Percentiles rank a stretch among this genome's conserved stretches.
These are phyloP conservation scores for Juglanconis juglandina DNA, from an alignment of 2,329 filamentous ascomycete species.

Conservation along the genomic window DNA sequence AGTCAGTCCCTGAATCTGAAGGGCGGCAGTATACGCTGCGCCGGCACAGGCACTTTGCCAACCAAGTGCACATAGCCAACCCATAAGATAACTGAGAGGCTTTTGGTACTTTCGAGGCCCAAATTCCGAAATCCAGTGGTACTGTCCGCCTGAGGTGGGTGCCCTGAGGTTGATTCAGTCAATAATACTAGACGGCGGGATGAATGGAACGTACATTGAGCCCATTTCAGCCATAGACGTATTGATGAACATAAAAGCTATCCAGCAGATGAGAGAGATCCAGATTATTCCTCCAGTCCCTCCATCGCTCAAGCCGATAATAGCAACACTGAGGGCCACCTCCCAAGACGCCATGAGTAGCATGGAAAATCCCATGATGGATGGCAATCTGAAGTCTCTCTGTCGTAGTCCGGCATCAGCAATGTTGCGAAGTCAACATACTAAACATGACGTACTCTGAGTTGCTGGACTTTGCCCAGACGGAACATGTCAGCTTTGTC, in stretches of 20 bases:
- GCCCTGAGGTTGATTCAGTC: no score
- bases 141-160: conserved; percentile 33
- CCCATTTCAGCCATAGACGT: conserved; percentile 42
- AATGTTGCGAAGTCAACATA: background rate
- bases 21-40: conserved; percentile 39
- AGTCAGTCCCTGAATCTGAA: conserved; percentile 30
- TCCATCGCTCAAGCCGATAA: conserved; percentile 35
- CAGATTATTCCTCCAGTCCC: conserved; percentile 45
- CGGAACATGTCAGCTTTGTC: conserved; percentile 44
- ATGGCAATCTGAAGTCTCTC: conserved; percentile 42
- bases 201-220: conserved; percentile 31
- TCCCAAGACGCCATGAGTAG: conserved; percentile 46
- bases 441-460: conserved; percentile 31
- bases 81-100: conserved; percentile 50
- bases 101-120: conserved; percentile 46
- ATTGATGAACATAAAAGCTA: conserved; percentile 37
- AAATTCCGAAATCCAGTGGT: conserved; percentile 32
- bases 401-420: conserved; percentile 11
- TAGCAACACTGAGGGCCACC: conserved; percentile 27
- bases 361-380: conserved; percentile 46
- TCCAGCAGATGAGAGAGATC: conserved; percentile 34
- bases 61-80: conserved; percentile 44
- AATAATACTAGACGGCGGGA: no score
- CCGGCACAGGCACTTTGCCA: conserved; percentile 42
- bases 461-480: conserved; percentile 47